These are phyloP conservation scores for Gymnopilus dilepis DNA, from an alignment of 768 basidiomycete genomes.

Conservation along the genomic window DNA sequence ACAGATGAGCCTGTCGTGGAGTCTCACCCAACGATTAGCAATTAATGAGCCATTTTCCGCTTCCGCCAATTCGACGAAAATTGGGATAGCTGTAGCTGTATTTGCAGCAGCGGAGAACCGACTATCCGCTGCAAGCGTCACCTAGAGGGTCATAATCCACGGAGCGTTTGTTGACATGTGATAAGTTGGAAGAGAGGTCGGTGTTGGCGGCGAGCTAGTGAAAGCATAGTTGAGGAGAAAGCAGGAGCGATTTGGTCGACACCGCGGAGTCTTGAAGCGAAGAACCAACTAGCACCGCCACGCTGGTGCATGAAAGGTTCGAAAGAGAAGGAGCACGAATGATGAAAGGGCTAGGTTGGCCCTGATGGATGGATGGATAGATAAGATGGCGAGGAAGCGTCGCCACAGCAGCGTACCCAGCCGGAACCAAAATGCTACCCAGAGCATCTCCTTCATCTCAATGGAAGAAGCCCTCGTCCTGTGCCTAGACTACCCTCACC, in stretches of 20 bases:
- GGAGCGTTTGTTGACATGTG: too few relatives aligned
- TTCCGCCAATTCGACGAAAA: too few relatives aligned
- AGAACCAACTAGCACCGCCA: constrained; percentile 12
- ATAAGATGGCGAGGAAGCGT: neutral
- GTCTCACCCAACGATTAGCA: neutral
- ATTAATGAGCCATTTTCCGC: neutral
- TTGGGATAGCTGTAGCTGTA: too few relatives aligned
- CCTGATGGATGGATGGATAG: neutral
- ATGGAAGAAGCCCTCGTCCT: neutral
- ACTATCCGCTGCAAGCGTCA: too few relatives aligned
- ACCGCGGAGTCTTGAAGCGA: constrained; percentile 6
- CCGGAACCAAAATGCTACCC: neutral
- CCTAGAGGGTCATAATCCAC: too few relatives aligned
- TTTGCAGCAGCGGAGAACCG: too few relatives aligned
- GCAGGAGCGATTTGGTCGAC: too few relatives aligned
- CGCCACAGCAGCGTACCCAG: neutral
- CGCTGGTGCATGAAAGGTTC: neutral
- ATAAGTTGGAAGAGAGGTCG: neutral
- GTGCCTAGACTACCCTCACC: neutral
- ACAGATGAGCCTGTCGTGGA: neutral
- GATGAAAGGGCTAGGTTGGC: neutral
- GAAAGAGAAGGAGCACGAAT: neutral
- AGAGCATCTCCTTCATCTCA: neutral
- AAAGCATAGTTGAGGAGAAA: too few relatives aligned
- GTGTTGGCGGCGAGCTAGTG: neutral